These are phyloP conservation scores for Solanum piurae DNA, from an alignment of 257 asterid genomes.

Conservation along the genomic window DNA sequence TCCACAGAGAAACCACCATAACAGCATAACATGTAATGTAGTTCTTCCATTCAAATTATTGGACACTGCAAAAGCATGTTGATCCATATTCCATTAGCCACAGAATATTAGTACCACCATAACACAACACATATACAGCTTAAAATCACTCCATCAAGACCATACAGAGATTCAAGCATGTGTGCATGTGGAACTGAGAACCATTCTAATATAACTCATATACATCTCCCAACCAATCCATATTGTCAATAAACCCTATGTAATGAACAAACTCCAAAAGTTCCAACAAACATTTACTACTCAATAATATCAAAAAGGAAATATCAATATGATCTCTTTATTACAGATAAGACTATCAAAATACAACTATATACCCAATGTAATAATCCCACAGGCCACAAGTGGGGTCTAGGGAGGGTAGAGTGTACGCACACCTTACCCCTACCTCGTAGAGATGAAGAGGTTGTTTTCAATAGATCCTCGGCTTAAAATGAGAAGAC, in stretches of 20 bases:
- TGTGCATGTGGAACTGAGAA: neutral
- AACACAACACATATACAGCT: neutral
- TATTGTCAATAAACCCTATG: neutral
- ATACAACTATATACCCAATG: neutral
- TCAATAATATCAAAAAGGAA: neutral
- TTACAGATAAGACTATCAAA: neutral
- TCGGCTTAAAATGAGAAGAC: neutral
- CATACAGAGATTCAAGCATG: neutral
- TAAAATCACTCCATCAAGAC: neutral
- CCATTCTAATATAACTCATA: neutral
- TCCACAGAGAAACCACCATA: neutral
- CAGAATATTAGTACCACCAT: neutral
- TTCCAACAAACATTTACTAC: neutral
- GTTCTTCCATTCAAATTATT: neutral
- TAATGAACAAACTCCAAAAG: neutral
- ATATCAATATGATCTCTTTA: neutral
- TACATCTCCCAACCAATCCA: neutral
- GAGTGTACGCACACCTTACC: neutral
- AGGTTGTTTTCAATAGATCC: neutral
- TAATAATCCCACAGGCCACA: neutral
- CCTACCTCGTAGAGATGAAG: neutral
- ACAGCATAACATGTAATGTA: neutral
- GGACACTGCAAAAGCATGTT: neutral
- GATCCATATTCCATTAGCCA: neutral
- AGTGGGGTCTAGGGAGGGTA: neutral